Evolutionary conservation across 2,329 filamentous ascomycete species (phyloP), one percentile per base, ranked within the genome.

Genomic region (Colletotrichum endophyticum): DNA sequence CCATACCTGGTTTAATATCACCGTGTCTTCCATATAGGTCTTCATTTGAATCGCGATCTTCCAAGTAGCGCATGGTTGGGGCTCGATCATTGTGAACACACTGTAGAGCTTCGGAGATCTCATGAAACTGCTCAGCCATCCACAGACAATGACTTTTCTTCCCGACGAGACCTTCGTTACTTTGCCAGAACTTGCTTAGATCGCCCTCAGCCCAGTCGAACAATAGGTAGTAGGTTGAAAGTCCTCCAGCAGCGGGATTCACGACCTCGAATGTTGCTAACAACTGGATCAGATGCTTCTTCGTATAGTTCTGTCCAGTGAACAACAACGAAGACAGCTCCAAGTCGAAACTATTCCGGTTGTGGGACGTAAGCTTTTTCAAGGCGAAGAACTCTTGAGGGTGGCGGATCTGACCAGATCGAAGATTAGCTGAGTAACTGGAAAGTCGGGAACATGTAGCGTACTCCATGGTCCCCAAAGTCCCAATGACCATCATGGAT

Each of bases 141-240:
- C 73, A 76, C 1, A 27, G 2, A 30, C 72, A 75, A 6, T 75
- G 72, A 1, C 5, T 22, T 15, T 71, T 75, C 5, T 71, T 11
- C 6, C 67, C 30, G 4, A 75, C 61, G 2, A 75, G 61, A 13
- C 7, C 2, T 11, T 19, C 8, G 16, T 75, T 75, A 1, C 4
- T 66, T 34, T 76, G 49, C 73, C 73, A 76, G 13, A 76, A 73
- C n/a, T 64, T 76, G 9, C 28, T 44, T 3, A 76, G 27, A 19
- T 44, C 68, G 2, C 73, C 73, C 11, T 76, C 69, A 7, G 73
- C 73, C 73, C 73, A 76, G 16, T 72, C 69, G 8, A 76, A 73
- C 4, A 76, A 30, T 0, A 76, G 16, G 30, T 68, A 68, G 8
- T 67, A 76, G 13, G 69, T 76, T 13, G 69, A 25, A 27, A 57